A percentile compares a stretch with the other conserved stretches of the same genome.
Evolutionary conservation across 192 early-diverging fungal species (phyloP).

Genomic region (Entophlyctis helioformis): DNA sequence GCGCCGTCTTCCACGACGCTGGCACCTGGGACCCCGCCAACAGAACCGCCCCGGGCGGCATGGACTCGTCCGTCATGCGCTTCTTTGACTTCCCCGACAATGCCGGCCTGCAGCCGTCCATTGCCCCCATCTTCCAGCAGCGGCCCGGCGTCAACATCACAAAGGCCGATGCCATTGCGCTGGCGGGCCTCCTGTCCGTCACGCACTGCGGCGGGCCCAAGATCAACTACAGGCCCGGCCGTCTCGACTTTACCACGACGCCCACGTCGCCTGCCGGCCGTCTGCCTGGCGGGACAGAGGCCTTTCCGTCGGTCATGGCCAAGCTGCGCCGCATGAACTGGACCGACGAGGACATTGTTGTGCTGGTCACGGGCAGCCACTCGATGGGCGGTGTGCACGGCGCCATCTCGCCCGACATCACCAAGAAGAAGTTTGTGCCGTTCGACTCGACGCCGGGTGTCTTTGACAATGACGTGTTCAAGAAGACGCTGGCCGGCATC

Average conservation of each 20-base stretch:
- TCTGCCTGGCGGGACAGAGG: not conserved
- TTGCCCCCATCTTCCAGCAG: constrained; percentile 3
- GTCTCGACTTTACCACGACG: not conserved
- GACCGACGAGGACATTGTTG: constrained; percentile 12
- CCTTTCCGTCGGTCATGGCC: not conserved
- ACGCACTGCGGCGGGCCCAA: constrained; percentile 16
- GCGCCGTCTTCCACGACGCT: constrained; percentile 19
- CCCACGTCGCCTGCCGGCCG: constrained; percentile 1
- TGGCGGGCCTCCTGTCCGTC: constrained; percentile 15
- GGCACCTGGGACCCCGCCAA: too few species aligned
- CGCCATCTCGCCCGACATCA: too few species aligned
- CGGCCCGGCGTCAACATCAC: not conserved
- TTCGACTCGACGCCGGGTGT: constrained; percentile 22
- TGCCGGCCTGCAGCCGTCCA: constrained; percentile 1
- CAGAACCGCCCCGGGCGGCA: constrained; percentile 13
- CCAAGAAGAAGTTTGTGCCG: constrained; percentile 11
- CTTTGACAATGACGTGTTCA: constrained; percentile 27
- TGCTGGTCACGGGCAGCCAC: constrained; percentile 14
- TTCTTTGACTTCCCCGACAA: constrained; percentile 3
- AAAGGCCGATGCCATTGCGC: constrained; percentile 17
- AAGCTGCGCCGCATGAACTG: constrained; percentile 7
- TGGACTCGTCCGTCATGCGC: constrained; percentile 7
- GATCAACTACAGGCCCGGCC: constrained; percentile 9
- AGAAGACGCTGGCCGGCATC: constrained; percentile 8
- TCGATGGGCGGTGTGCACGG: constrained; percentile 18